Evolutionary conservation across 495 filamentous ascomycete genomes (phyloP), one percentile per base, ranked within the genome.

Genomic region (Thozetella sp.): DNA sequence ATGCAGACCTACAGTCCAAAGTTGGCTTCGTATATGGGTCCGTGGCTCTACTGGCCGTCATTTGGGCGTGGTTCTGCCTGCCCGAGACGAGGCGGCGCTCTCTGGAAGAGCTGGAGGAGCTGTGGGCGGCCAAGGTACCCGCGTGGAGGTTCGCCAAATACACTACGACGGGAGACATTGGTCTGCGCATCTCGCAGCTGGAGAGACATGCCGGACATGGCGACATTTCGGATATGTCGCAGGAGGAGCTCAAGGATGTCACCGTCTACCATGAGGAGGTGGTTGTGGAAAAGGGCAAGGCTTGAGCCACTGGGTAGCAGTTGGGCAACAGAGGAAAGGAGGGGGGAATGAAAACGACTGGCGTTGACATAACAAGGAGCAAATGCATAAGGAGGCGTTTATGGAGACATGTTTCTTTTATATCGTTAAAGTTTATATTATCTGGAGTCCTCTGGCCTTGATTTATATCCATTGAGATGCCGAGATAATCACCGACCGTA

Each of bases 1-100:
- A 83, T 20, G 86, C 76, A 34, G 80, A 88, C 56, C 69, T 85
- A 70, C 75, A 78, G 51, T 83, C 83, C 2, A 86, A 88, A 65
- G 72, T 86, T 0, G 86, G 84, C 0, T 88, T 88, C 61, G 81
- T 88, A 63, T 89, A 83, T 64, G 84, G 80, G n/a, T 82, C 80
- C 0, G 61, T 85, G 2, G 77, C 76, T 17, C 54, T 64, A 2
- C 6, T 72, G 22, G 70, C 67, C 37, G 63, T 74, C 4, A 26
- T 48, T 2, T 60, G 57, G 57, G 57, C 71, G 3, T 85, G 65
- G 58, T 77, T 80, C 55, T 67, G 74, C 22, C 66, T 85, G 1
- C 83, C 83, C 0, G 82, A 84, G 59, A 72, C 76, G 0, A 78
- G 74, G 48, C 67, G 69, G 0, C 68, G 79, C 10, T 82, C 79